Conservation (phyloP, 805 yeast genomes). For the Candida michaelii region DNA sequence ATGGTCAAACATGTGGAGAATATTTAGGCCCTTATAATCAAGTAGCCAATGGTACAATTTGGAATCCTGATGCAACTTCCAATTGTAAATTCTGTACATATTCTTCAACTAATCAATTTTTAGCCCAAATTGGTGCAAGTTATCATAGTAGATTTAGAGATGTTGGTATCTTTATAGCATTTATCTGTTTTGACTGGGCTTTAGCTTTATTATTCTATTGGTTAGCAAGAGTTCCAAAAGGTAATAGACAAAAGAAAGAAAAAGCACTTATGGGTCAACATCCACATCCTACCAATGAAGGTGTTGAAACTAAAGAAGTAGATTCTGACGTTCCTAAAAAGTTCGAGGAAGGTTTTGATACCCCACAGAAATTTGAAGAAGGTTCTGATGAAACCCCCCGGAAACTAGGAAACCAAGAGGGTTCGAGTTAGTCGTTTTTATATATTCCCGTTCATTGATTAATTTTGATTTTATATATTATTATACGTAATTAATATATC, state of each 20-base stretch:
- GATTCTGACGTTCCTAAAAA: not conserved
- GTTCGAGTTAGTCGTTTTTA: no score
- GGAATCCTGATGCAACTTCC: constrained; percentile 45
- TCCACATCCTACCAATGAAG: no score
- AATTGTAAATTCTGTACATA: constrained; percentile 63
- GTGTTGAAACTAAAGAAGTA: no score
- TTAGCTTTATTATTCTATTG: constrained; percentile 47
- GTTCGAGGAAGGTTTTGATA: no score
- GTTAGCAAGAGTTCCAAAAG: constrained; percentile 76
- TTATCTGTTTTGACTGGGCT: constrained; percentile 34
- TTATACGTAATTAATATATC: not conserved
- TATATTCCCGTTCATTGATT: no score
- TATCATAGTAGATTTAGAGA: constrained; percentile 63
- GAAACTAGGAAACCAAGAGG: no score
- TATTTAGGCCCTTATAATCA: constrained; percentile 27
- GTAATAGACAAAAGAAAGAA: constrained; percentile 15
- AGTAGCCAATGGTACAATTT: constrained; percentile 46
- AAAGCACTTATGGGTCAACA: no score
- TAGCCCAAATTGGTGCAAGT: constrained; percentile 44
- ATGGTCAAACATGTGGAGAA: constrained; percentile 30
- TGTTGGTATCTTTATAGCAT: constrained; percentile 51
- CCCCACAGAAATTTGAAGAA: no score
- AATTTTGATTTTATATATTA: not conserved
- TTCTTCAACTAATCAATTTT: constrained; percentile 57
- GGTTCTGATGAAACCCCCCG: no score